These are phyloP conservation scores for Fraxinus velutina DNA, from an alignment of 305 asterid species.

Conservation along the genomic window DNA sequence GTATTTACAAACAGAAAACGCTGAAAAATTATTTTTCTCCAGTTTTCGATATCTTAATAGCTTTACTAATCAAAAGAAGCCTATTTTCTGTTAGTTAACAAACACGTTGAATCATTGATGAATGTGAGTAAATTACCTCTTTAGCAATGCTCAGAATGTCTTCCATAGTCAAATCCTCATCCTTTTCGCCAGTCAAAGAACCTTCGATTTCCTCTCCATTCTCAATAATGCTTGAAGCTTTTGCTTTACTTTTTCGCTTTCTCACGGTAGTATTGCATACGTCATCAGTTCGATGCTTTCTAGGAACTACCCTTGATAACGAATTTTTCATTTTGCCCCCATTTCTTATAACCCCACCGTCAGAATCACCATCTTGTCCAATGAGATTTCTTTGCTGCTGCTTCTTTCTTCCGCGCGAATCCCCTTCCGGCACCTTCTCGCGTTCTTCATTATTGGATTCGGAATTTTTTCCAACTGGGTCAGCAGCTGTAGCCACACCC, in stretches of 20 bases:
- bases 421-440: background rate
- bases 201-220: slow-evolving; percentile 5
- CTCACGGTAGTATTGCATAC: background rate
- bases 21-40: background rate
- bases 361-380: background rate
- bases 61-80: background rate
- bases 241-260: background rate
- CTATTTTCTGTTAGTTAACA: background rate
- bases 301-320: background rate
- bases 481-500: background rate
- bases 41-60: background rate
- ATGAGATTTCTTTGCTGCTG: background rate
- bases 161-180: slow-evolving; percentile 7
- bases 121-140: background rate
- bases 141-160: background rate
- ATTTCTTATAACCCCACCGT: background rate
- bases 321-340: background rate
- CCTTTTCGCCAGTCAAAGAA: background rate
- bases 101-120: background rate
- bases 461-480: background rate
- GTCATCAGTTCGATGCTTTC: background rate
- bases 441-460: background rate
- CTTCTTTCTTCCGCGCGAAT: background rate
- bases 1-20: background rate
- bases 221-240: slow-evolving; percentile 1